A percentile compares a stretch with the other conserved stretches of the same genome.
Conservation (phyloP, 345 rosid species). For the Pistacia vera region DNA sequence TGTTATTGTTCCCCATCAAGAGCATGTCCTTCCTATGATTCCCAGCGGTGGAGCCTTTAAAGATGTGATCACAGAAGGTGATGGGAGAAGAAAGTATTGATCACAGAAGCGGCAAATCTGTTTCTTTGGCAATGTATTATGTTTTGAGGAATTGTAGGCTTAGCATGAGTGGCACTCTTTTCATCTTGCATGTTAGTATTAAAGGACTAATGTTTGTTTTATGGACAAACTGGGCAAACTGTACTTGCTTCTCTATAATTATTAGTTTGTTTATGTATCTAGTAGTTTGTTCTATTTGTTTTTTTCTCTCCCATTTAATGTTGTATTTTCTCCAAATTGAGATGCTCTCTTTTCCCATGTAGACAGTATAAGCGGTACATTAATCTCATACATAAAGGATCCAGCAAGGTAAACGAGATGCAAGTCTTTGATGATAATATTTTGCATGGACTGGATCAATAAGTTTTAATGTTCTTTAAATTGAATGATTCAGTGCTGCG, state of each 20-base stretch:
- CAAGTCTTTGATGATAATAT: too few relatives aligned
- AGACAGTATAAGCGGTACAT: not conserved
- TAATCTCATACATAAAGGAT: too few relatives aligned
- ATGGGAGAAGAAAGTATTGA: conserved; percentile 71
- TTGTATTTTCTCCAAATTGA: not conserved
- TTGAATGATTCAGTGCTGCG: too few relatives aligned
- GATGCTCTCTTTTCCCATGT: not conserved
- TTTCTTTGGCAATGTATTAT: conserved; percentile 14
- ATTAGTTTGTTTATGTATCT: not conserved
- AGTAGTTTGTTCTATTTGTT: not conserved
- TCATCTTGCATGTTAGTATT: conserved; percentile 8
- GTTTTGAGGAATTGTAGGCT: not conserved
- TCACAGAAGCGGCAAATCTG: not conserved
- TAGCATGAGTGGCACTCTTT: not conserved
- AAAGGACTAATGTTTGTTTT: conserved; percentile 7
- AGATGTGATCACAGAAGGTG: conserved; percentile 87
- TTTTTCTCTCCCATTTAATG: not conserved
- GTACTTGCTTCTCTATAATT: not conserved
- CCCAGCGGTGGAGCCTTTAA: conserved; percentile 93
- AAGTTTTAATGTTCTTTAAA: too few relatives aligned
- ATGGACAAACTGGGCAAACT: conserved; percentile 1
- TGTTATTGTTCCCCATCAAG: conserved; percentile 95
- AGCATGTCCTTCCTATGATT: conserved; percentile 96
- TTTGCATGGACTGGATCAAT: too few relatives aligned
- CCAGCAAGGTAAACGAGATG: too few relatives aligned